Evolutionary conservation across 108 stramenopile species (phyloP).

Genomic region (Cyclostephanos tholiformis): DNA sequence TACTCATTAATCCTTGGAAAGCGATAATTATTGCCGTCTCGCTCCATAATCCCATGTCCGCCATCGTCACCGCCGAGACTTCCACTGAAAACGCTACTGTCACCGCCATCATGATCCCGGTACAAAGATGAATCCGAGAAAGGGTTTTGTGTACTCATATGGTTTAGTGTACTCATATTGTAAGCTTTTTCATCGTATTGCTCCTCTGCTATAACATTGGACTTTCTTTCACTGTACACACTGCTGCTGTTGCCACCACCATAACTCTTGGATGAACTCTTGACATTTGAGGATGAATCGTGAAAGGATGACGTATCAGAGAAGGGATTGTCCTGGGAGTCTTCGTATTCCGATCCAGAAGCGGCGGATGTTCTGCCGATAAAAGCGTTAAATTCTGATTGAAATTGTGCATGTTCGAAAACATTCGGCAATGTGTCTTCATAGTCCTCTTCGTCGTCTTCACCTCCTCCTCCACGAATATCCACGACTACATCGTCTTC

Average conservation of each 20-base stretch:
- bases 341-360: constrained; percentile 10
- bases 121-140: neutral
- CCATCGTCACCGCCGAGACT: neutral
- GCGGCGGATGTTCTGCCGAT: neutral
- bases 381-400: constrained; percentile 6
- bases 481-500: neutral
- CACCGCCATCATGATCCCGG: neutral
- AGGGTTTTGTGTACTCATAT: constrained; percentile 1
- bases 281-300: neutral
- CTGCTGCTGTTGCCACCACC: neutral
- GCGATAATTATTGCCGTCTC: neutral
- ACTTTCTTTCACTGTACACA: neutral
- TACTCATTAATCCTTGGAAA: constrained; percentile 3
- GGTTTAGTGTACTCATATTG: too few species aligned
- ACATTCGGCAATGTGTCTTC: constrained; percentile 2
- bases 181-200: neutral
- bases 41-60: neutral
- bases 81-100: neutral
- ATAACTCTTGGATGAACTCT: neutral
- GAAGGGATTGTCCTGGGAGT: constrained; percentile 12
- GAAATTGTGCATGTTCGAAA: neutral
- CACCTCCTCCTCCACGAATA: constrained; percentile 1
- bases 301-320: neutral
- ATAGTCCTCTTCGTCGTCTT: neutral
- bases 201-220: neutral